A percentile compares a stretch with the other conserved stretches of the same genome.
Evolutionary conservation across 768 basidiomycete genomes (phyloP).

Genomic region (Amanita polypyramis): DNA sequence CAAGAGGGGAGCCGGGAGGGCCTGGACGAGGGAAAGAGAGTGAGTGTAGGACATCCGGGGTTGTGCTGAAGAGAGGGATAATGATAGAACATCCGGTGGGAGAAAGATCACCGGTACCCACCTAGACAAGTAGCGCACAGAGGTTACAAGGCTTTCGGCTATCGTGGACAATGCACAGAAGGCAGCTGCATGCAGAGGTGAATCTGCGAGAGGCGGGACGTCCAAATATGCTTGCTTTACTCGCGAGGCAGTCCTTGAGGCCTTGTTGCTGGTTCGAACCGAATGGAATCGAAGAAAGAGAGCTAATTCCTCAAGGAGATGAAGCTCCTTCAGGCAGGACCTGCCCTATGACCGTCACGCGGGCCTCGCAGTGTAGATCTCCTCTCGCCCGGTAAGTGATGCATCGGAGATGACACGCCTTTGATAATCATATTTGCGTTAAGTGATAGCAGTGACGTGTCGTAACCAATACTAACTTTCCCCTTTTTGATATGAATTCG

Average conservation of each 20-base stretch:
- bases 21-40: not conserved
- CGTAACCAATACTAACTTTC: not conserved
- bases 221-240: not conserved
- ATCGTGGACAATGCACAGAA: not conserved
- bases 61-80: not conserved
- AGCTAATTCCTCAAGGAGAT: not conserved
- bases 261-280: not conserved
- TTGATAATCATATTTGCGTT: not conserved
- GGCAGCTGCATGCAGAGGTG: not conserved
- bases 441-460: not conserved
- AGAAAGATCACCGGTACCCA: not conserved
- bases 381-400: too few species aligned
- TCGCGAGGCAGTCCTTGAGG: not conserved
- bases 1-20: not conserved
- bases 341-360: not conserved
- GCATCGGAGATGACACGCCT: not conserved
- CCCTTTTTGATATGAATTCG: not conserved
- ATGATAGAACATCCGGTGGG: conserved; percentile 5
- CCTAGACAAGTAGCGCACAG: not conserved
- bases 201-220: not conserved
- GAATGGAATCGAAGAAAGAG: not conserved
- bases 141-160: not conserved
- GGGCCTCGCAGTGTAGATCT: too few species aligned
- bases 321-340: not conserved
- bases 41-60: not conserved